Base-by-base conservation (phyloP, 352 stramenopile genomes). In the Pythium pyrilobum region DNA sequence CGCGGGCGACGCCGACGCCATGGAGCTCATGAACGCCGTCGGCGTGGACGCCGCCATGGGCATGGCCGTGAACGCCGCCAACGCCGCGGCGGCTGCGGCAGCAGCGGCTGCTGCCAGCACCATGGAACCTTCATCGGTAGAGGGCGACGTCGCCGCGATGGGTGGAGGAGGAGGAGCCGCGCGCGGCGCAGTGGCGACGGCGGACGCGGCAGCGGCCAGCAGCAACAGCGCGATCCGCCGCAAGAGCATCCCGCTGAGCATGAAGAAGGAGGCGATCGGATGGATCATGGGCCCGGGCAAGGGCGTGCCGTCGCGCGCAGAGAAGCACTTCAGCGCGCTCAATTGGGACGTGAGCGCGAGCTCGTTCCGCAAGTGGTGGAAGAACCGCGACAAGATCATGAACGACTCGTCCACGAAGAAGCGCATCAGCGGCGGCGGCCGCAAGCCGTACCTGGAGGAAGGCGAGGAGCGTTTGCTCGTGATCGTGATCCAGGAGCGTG, bases 341-440 rank as follows among this genome's bases (percentile, higher is more conserved):
- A 80, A 84, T 52, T 89, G 77, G 78, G 76, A 89, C 55, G 77
- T 91, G 37, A 85, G 70, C 59, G 78, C 78, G 49, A 87, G 75
- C 24, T 86, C 76, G 54, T 88, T 89, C 56, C 74, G 78, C 33
- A 91, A 91, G 55, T 91, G 81, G 81, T 91, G 81, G 81, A 88
- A 89, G 53, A 91, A 88, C 59, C 78, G 78, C 38, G 81, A 89
- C 49, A 83, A 83, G 41, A 91, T 91, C 51, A 62, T 91, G 55
- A 70, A 70, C 49, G 78, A 88, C 51, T 81, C 70, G 9, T 76
- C 72, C 4, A 76, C 60, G 45, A 87, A 89, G 60, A 91, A 87
- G 59, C 77, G 77, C 20, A 84, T 91, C 50, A 72, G 66, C 15
- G 81, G 78, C 32, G 81, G 78, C 45, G 81, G 77, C 16, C 69